Base-by-base conservation (phyloP, 2,329 filamentous ascomycete genomes). In the Aspergillus glaucus region DNA sequence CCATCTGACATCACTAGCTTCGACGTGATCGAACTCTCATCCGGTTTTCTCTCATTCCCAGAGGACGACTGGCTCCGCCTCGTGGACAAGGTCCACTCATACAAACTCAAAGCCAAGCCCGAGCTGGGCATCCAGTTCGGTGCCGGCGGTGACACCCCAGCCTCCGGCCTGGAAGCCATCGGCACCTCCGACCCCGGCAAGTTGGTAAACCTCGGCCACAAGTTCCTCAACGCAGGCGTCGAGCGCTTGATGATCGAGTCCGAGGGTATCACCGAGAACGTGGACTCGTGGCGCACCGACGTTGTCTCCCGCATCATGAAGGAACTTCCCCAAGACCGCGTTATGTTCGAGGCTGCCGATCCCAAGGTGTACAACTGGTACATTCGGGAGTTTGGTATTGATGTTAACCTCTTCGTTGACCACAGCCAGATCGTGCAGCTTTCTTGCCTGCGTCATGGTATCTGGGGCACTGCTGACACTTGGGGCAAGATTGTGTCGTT, bases 291-390 rank as follows among this genome's bases (percentile, higher is more conserved):
- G 79, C 65, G 76, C 48, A 80, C 76, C 2, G 78, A 80, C 54
- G 76, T 80, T 2, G 77, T 80, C 14, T 75, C 76, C 37, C 61
- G 62, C 24, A 78, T 80, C 40, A 65, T 80, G 62, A 71, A 72
- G 46, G 76, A 79, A 43, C 49, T 80, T 17, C 75, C 76, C 0
- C 52, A 64, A 9, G 77, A 80, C 51, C 75, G 71, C 17, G 75
- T 80, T 49, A 81, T 81, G 78, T 80, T 81, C 55, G 77, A 81
- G 60, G 77, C 77, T 4, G 78, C 77, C 1, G 77, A 81, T 43
- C 77, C 76, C 0, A 68, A 72, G 22, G 77, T 79, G 4, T 80
- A 78, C 50, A 79, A 78, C 50, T 80, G 75, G 76, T 80, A 78
- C 55, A 69, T 80, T 42, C 65, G 76, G 14, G 76, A 80, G 59